Evolutionary conservation across 495 filamentous ascomycete genomes (phyloP).

Genomic region (Annulohypoxylon bovei): DNA sequence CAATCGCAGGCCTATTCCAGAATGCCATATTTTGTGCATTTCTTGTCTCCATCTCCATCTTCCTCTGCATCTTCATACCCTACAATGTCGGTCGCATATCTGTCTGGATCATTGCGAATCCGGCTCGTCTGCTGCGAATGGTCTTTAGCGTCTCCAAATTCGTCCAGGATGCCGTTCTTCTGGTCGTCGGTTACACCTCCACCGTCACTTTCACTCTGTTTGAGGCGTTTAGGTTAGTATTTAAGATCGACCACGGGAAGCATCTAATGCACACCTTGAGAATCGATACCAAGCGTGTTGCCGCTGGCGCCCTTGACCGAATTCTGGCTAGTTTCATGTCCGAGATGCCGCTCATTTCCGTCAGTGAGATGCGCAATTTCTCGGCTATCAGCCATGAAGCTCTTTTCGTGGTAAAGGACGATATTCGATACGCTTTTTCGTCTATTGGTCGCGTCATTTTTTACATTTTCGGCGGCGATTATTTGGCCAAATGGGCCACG

Average conservation of each 20-base stretch:
- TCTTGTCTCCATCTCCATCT: constrained; percentile 86
- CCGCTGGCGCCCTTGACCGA: constrained; percentile 46
- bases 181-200: constrained; percentile 50
- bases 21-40: constrained; percentile 94
- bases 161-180: constrained; percentile 57
- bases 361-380: constrained; percentile 57
- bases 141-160: constrained; percentile 78
- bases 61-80: constrained; percentile 85
- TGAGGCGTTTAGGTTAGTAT: constrained; percentile 32
- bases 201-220: constrained; percentile 41
- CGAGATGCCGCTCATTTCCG: constrained; percentile 52
- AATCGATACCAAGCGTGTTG: constrained; percentile 34
- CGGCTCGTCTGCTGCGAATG: constrained; percentile 75
- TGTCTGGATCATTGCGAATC: constrained; percentile 81
- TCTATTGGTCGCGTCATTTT: constrained; percentile 32
- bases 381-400: constrained; percentile 61
- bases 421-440: constrained; percentile 45
- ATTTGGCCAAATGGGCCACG: constrained; percentile 37
- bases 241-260: constrained; percentile 31
- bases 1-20: constrained; percentile 86
- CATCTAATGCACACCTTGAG: constrained; percentile 29
- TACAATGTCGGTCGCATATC: constrained; percentile 89
- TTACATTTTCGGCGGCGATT: constrained; percentile 49
- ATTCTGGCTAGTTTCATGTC: constrained; percentile 52
- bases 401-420: constrained; percentile 49